Evolutionary conservation across 331 rosid genomes (phyloP).

Genomic region (Pyracantha coccinea): DNA sequence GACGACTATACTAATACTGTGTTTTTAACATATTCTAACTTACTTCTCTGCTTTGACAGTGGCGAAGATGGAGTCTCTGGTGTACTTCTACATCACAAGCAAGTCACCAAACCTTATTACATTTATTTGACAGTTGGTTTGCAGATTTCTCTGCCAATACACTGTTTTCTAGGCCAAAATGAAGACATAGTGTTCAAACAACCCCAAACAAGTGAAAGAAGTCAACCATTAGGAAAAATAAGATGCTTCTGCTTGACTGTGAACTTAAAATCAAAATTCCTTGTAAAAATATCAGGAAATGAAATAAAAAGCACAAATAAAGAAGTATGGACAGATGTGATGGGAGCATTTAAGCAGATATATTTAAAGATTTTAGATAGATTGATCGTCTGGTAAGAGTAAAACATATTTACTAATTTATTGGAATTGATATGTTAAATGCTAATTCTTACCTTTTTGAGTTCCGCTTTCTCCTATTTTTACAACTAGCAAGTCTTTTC

Average conservation of each 20-base stretch:
- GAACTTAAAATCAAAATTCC: background rate
- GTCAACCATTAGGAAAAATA: background rate
- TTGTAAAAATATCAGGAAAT: background rate
- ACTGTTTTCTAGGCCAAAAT: constrained; percentile 24
- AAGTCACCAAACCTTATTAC: constrained; percentile 78
- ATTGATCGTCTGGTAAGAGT: background rate
- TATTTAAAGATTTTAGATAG: background rate
- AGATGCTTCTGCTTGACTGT: background rate
- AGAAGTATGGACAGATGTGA: background rate
- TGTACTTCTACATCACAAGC: constrained; percentile 99
- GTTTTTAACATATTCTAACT: constrained; percentile 11
- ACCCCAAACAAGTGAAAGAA: background rate
- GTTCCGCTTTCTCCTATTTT: background rate
- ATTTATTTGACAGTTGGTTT: constrained; percentile 85
- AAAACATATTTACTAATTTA: background rate
- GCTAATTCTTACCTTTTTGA: too few relatives aligned
- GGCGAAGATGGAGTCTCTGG: constrained; percentile 99
- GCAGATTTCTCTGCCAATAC: constrained; percentile 49
- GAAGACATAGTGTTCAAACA: constrained; percentile 1
- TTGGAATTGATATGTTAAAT: background rate
- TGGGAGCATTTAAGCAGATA: background rate
- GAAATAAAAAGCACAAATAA: background rate
- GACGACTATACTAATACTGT: background rate
- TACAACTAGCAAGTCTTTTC: too few relatives aligned
- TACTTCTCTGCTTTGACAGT: constrained; percentile 32